Conservation (phyloP, 257 asterid genomes). For the Plantago ovata region DNA sequence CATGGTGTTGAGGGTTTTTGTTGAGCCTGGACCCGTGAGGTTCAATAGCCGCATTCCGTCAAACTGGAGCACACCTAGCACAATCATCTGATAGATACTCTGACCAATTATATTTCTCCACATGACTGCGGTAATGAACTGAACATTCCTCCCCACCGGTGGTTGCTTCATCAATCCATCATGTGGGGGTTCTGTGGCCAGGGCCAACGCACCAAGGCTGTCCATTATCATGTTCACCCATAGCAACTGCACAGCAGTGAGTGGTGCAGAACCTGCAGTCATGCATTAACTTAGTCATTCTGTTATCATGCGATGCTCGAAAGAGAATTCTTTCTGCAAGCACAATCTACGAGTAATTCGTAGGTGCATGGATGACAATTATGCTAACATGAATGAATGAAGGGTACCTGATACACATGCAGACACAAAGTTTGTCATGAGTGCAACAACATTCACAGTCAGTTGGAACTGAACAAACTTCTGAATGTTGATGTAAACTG, state of each 20-base stretch:
- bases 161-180: slow-evolving; percentile 68
- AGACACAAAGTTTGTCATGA: slow-evolving; percentile 59
- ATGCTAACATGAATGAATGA: not conserved
- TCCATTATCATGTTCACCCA: slow-evolving; percentile 98
- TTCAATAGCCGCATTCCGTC: slow-evolving; percentile 44
- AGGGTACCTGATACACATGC: slow-evolving; percentile 69
- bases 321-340: not conserved
- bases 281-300: not conserved
- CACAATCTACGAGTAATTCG: not conserved
- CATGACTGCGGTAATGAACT: slow-evolving; percentile 65
- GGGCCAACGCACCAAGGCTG: slow-evolving; percentile 83
- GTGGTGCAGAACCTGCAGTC: slow-evolving; percentile 75
- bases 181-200: slow-evolving; percentile 82
- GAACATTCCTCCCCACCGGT: slow-evolving; percentile 56
- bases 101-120: slow-evolving; percentile 87
- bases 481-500: slow-evolving; percentile 78
- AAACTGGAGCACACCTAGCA: slow-evolving; percentile 54
- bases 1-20: slow-evolving; percentile 52
- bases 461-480: slow-evolving; percentile 87
- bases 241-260: slow-evolving; percentile 78
- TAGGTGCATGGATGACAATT: not conserved
- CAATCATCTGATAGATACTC: slow-evolving; percentile 60
- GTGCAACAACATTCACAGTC: slow-evolving; percentile 74
- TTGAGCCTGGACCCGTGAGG: slow-evolving; percentile 42
- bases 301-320: not conserved